Base-by-base conservation (phyloP, 176 grass and related monocot genomes). In the Oryza meyeriana region DNA sequence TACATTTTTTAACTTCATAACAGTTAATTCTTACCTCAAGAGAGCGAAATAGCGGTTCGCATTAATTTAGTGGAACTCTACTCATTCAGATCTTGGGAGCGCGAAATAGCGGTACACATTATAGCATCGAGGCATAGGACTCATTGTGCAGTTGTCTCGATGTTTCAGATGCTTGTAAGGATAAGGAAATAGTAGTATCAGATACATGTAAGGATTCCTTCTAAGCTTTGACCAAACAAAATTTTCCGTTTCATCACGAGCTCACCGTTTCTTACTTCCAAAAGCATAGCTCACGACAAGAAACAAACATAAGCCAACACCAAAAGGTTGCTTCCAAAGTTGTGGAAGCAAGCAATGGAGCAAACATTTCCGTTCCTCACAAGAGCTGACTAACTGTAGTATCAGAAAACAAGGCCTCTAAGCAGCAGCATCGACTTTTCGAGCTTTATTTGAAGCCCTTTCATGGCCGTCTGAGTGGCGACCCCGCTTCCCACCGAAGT, bases 401-500 rank as follows among this genome's bases (percentile, higher is more conserved):
- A 79, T 26, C 48, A 4, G 45, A 8, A 4, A 1, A 74, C 64
- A 1, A 5, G 58, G 33, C 24, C 31, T 74, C 87, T 89, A 92
- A 47, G 66, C 66, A 36, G 35, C 44, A 10, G 69, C 80, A 39
- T 90, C 80, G 24, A 90, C 33, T 70, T 93, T 93, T 14, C 48
- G 68, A 75, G 74, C 78, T 90, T 93, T 93, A n/a, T 79, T 87
- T 16, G 88, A 67, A 28, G 50, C 62, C 34, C 69, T 85, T 6
- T 85, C 85, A 8, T 71, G 27, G 25, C 81, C 79, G 59, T 91
- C 84, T 0, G 80, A 86, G 27, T 80, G 65, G 33, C 84, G 83
- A 18, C 83, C 80, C 10, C 89, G 86, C 86, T 89, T 94, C 66
- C 86, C 88, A 38, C 81, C 79, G 16, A 79, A 86, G 61, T 81